Evolutionary conservation across 2,329 filamentous ascomycete genomes (phyloP), one percentile per base, ranked within the genome.

Genomic region (Pseudogymnoascus sp.): DNA sequence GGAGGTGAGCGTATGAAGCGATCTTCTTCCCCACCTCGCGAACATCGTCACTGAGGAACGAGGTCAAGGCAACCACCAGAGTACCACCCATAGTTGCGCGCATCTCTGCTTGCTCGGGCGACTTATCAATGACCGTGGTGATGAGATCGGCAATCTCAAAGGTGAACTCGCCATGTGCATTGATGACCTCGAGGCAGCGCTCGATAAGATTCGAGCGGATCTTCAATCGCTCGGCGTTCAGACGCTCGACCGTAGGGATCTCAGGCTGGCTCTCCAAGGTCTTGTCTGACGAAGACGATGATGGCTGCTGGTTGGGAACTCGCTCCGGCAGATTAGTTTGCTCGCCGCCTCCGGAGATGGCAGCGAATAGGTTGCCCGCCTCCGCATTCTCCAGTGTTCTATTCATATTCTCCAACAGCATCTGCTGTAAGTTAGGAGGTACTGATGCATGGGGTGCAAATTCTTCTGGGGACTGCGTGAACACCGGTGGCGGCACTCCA

Each of bases 111-210:
- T 75, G 84, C 73, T 83, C 86, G 71, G 72, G 83, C 68, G 77
- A 88, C 83, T 61, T 75, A 72, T 84, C 72, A 75, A 88, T 84
- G 23, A 91, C 88, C 3, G 88, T 87, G 38, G 84, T 84, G 62
- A 99, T 93, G 18, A 99, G 80, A 70, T 97, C 93, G 0, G 92
- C 86, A 56, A 99, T 81, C 71, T 97, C 93, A 69, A 97, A 95
- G 0, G 95, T 96, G 9, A 93, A 87, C 68, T 90, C 87, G 12
- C 93, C 88, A 69, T 97, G 93, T 38, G 88, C 88, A 73, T 93
- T 89, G 62, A 99, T 87, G 36, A 97, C 87, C 70, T 97, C 93
- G 21, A 99, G 80, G 67, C 90, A 96, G 64, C 91, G 89, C 69
- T 97, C 93, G 64, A 97, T 93, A 62, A 97, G 77, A 63, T 90